A percentile compares a stretch with the other conserved stretches of the same genome.
These are phyloP conservation scores for Pythium insidiosum DNA, from an alignment of 352 stramenopile species.

Conservation along the genomic window DNA sequence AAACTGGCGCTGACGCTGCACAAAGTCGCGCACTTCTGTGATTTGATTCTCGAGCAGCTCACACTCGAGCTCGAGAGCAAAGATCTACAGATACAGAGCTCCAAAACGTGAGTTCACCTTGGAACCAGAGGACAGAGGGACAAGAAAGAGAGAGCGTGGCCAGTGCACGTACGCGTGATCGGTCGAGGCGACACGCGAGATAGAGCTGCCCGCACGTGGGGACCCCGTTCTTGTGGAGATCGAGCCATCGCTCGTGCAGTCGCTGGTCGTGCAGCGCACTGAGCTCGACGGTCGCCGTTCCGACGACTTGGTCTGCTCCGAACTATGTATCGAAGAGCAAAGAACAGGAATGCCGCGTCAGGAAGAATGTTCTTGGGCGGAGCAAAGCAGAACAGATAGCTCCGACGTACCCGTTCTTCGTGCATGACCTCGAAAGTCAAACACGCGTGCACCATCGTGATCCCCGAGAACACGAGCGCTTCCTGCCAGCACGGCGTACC, in stretches of 20 bases:
- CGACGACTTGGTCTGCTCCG: constrained; percentile 31
- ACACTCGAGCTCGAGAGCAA: constrained; percentile 35
- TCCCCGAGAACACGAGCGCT: constrained; percentile 28
- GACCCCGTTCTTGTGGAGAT: constrained; percentile 23
- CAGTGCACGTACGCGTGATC: constrained; percentile 28
- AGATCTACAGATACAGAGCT: constrained; percentile 36
- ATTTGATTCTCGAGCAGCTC: constrained; percentile 57
- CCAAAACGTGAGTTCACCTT: neutral
- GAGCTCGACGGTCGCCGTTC: constrained; percentile 29
- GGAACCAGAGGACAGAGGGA: neutral
- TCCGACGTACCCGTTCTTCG: constrained; percentile 29
- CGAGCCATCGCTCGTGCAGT: constrained; percentile 33
- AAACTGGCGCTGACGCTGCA: constrained; percentile 26
- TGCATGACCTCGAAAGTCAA: constrained; percentile 51
- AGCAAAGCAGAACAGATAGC: neutral
- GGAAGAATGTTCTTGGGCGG: neutral
- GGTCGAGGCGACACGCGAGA: constrained; percentile 37
- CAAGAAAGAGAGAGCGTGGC: neutral
- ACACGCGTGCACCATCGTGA: constrained; percentile 30
- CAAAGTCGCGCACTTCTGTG: constrained; percentile 44
- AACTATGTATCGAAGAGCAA: too few relatives aligned
- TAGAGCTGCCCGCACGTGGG: constrained; percentile 21
- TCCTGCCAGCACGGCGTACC: constrained; percentile 34
- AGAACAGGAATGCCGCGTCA: neutral
- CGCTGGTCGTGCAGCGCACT: constrained; percentile 41